These are phyloP conservation scores for Syzygium malaccense DNA, from an alignment of 441 rosid species.

Conservation along the genomic window DNA sequence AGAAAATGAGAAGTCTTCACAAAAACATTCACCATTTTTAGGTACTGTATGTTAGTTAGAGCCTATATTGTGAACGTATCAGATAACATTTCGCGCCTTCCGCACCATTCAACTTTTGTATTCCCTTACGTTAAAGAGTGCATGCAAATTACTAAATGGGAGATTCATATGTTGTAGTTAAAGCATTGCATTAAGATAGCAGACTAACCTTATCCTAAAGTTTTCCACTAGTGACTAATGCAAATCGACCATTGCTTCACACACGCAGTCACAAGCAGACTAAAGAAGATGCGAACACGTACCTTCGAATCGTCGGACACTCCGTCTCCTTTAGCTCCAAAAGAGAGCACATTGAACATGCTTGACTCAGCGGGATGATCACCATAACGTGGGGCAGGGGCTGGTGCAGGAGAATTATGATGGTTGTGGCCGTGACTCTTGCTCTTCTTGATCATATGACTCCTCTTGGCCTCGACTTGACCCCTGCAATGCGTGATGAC, in stretches of 20 bases:
- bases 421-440: constrained; percentile 20
- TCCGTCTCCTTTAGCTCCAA: constrained; percentile 51
- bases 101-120: background rate
- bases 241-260: background rate
- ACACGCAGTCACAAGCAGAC: background rate
- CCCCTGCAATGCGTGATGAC: background rate
- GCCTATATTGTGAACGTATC: background rate
- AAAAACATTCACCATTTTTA: background rate
- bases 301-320: constrained; percentile 53
- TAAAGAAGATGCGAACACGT: background rate
- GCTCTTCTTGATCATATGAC: constrained; percentile 17
- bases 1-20: background rate
- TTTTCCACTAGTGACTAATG: background rate
- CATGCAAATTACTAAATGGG: background rate
- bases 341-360: constrained; percentile 34
- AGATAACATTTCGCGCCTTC: background rate
- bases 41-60: background rate
- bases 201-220: background rate
- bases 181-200: background rate
- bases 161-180: background rate
- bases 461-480: constrained; percentile 33
- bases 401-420: constrained; percentile 15
- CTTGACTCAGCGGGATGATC: constrained; percentile 7
- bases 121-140: background rate
- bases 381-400: constrained; percentile 18